Evolutionary conservation across 2,329 filamentous ascomycete genomes (phyloP), one percentile per base, ranked within the genome.

Genomic region (Dichotomopilus funicola): DNA sequence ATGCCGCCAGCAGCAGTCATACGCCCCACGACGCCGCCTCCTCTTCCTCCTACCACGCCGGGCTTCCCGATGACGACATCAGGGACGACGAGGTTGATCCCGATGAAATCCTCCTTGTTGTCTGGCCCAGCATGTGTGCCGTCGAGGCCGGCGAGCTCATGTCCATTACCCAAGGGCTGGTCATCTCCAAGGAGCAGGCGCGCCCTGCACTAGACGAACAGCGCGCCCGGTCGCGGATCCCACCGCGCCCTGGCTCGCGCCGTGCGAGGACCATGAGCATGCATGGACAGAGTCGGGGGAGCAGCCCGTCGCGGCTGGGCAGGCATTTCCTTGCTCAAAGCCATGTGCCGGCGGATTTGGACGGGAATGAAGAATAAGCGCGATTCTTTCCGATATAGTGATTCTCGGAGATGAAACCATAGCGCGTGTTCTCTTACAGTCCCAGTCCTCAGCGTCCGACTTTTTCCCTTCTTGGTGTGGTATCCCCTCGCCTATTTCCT

Each of bases 41-140:
- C 37, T 8, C 37, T 12, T 38, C 37, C 8, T 38, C 37, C 37
- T 55, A 31, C 33, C 41, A 55, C 27, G 46, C 50, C 3, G 19
- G 19, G 19, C 19, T 27, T 27, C 54, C 55, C 33, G 54, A 57
- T 9, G 57, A 53, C 9, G 60, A 57, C 51, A 57, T 49, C 57
- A 48, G 40, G 51, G 63, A 63, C 5, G 61, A 57, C 7, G 66
- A 67, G 50, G 57, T 68, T 36, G 67, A 67, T 42, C 67, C 68
- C 0, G 62, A 64, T 27, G 64, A 68, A 59, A 70, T 70, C 47
- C 49, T 70, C 41, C 61, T 70, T 1, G 68, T 70, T 4, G 66
- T 70, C 27, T 70, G 68, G 68, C 68, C 68, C 6, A 66, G 63
- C 59, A 70, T 70, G 66, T 68, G 66, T 43, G 64, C 64, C 11